Evolutionary conservation across 177 flowering plant species (phyloP).

Genomic region (Vitis hybrid): DNA sequence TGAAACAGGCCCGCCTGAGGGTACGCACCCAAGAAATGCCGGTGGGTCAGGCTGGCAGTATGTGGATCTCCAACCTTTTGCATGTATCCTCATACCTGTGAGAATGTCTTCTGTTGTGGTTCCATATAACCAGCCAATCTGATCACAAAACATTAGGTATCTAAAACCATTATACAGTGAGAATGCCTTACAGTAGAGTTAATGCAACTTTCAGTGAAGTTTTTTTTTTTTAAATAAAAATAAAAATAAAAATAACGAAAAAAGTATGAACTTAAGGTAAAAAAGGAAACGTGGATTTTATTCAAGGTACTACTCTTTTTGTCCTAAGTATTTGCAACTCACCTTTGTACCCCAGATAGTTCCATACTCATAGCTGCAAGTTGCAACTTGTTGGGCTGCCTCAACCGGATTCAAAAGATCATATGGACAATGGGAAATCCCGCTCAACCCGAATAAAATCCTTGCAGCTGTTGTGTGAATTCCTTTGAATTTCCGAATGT

Average conservation of each 20-base stretch:
- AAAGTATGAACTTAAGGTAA: too few species aligned
- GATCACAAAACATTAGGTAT: background rate
- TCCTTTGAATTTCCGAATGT: conserved; percentile 37
- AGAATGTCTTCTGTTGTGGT: conserved; percentile 46
- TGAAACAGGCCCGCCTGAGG: conserved; percentile 24
- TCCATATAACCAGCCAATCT: conserved; percentile 65
- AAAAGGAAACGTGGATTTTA: too few species aligned
- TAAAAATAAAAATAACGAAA: too few species aligned
- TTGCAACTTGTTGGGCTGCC: conserved; percentile 37
- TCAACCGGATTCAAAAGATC: conserved; percentile 26
- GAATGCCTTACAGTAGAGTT: too few species aligned
- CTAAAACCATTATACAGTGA: too few species aligned
- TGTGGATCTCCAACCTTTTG: conserved; percentile 42
- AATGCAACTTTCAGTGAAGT: too few species aligned
- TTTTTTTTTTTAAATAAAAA: too few species aligned
- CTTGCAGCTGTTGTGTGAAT: conserved; percentile 24
- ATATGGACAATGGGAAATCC: background rate
- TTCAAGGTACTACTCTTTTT: background rate
- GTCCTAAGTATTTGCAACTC: background rate
- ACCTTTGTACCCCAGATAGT: conserved; percentile 59
- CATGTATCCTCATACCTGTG: conserved; percentile 46
- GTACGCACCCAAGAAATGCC: conserved; percentile 44
- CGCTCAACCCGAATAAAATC: background rate
- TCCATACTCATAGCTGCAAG: conserved; percentile 40
- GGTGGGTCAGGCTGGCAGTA: conserved; percentile 31